phyloP scores from a whole-genome alignment of 345 rosid species.

The Populus simonii region DNA sequence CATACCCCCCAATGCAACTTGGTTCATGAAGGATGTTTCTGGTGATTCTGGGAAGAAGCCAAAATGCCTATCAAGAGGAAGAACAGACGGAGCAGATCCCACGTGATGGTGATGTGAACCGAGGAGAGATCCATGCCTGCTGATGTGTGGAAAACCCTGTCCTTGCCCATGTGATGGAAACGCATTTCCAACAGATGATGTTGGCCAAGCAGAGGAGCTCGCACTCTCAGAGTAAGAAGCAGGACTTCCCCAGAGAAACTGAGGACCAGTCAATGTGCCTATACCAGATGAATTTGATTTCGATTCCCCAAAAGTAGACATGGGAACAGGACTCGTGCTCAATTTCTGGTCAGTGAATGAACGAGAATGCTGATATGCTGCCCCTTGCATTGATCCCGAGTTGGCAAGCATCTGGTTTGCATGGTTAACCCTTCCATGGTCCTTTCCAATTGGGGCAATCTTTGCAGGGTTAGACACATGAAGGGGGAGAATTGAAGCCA shows the following conservation, averaged over 20 bases:
- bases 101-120: constrained; percentile 62
- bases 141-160: constrained; percentile 45
- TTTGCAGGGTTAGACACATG: constrained; percentile 30
- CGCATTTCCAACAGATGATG: constrained; percentile 53
- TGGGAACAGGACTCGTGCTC: constrained; percentile 39
- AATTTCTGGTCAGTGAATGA: constrained; percentile 52
- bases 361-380: constrained; percentile 43
- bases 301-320: constrained; percentile 47
- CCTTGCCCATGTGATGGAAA: constrained; percentile 49
- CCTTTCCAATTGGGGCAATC: constrained; percentile 40
- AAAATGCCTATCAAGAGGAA: constrained; percentile 72
- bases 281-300: constrained; percentile 48
- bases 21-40: constrained; percentile 60
- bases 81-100: constrained; percentile 91
- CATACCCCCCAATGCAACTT: constrained; percentile 49
- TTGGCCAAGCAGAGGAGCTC: constrained; percentile 64
- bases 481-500: constrained; percentile 49
- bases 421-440: constrained; percentile 37
- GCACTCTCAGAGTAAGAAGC: constrained; percentile 50
- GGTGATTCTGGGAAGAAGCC: constrained; percentile 78
- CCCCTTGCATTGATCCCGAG: constrained; percentile 36
- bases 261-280: constrained; percentile 63
- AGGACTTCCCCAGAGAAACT: constrained; percentile 94
- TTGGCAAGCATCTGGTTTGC: constrained; percentile 39
- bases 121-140: constrained; percentile 45